A percentile compares a stretch with the other conserved stretches of the same genome.
phyloP scores from a whole-genome alignment of 2,329 filamentous ascomycete genomes.

The Botrytis medusae region DNA sequence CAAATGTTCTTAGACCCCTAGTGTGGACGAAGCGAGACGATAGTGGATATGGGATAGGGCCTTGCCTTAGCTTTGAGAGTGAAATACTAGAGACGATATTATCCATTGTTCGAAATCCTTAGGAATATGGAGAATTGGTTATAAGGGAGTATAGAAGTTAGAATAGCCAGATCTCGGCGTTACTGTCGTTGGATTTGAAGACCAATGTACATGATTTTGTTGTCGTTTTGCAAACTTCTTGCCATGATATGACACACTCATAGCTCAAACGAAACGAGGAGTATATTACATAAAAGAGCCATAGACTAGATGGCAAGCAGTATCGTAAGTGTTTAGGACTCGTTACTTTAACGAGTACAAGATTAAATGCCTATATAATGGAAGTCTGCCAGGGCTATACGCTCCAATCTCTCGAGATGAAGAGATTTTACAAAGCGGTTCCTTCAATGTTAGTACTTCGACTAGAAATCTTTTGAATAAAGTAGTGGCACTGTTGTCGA shows the following conservation, averaged over 20 bases:
- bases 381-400: too few species aligned
- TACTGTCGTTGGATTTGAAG: background rate
- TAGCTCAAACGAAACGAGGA: background rate
- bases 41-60: background rate
- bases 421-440: fast-evolving
- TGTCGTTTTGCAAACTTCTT: background rate
- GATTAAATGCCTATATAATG: background rate
- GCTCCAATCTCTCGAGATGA: background rate
- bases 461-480: too few species aligned
- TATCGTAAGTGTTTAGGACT: background rate
- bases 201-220: background rate
- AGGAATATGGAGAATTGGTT: background rate
- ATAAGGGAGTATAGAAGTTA: background rate
- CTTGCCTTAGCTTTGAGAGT: background rate
- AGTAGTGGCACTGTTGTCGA: background rate
- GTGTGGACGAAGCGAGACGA: background rate
- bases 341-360: background rate
- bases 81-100: background rate
- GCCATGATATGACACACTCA: background rate
- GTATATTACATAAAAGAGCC: background rate
- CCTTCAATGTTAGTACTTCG: fast-evolving
- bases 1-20: background rate
- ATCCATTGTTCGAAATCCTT: background rate
- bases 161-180: background rate
- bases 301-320: background rate